A percentile compares a stretch with the other conserved stretches of the same genome.
These are phyloP conservation scores for Penicillium desertorum DNA, from an alignment of 495 filamentous ascomycete species.

Conservation along the genomic window DNA sequence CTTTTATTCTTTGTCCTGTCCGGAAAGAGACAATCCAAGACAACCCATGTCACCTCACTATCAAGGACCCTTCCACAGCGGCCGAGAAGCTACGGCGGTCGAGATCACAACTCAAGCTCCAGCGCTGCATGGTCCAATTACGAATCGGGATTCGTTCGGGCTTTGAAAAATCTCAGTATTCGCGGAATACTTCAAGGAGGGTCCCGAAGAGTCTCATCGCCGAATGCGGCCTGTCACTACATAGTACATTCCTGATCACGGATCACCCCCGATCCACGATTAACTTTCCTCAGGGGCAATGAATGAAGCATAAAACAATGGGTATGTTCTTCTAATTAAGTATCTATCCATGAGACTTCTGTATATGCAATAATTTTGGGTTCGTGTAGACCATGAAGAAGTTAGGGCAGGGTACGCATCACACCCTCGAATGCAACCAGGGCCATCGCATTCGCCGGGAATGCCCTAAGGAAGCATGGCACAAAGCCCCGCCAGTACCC, in stretches of 20 bases:
- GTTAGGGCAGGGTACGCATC: constrained; percentile 71
- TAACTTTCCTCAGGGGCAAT: neutral
- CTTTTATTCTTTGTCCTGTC: constrained; percentile 6
- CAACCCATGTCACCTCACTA: constrained; percentile 7
- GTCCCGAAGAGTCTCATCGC: constrained; percentile 12
- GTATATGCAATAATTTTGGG: neutral
- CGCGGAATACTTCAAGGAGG: constrained; percentile 22
- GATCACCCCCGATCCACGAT: neutral
- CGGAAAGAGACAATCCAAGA: constrained; percentile 17
- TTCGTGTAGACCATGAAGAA: neutral
- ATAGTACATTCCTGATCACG: constrained; percentile 24
- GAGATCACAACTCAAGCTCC: neutral
- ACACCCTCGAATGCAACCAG: constrained; percentile 89
- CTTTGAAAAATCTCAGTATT: neutral
- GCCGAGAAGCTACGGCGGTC: neutral
- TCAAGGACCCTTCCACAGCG: neutral
- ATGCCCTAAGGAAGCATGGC: constrained; percentile 90
- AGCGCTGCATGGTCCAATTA: constrained; percentile 1
- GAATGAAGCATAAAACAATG: neutral
- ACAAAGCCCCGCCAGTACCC: constrained; percentile 94
- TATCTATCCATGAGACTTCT: neutral
- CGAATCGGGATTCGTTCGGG: neutral
- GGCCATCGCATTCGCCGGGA: constrained; percentile 95
- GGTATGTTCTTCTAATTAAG: constrained; percentile 3
- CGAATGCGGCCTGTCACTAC: constrained; percentile 23